phyloP scores from a whole-genome alignment of 192 early-diverging fungal species.

The Coemansia erecta region DNA sequence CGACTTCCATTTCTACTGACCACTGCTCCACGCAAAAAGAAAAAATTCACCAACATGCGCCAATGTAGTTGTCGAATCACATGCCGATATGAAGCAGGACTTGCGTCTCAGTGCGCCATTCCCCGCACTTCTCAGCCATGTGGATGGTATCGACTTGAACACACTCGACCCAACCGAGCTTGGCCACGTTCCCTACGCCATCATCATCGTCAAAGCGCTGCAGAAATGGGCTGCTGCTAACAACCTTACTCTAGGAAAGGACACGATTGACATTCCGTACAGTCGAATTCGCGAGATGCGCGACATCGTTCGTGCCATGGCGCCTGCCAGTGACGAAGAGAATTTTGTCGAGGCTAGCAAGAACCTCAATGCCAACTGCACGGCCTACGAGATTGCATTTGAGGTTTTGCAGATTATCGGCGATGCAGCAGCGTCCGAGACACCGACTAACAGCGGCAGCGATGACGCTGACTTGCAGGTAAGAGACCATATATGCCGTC shows the following conservation, averaged over 20 bases:
- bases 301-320: constrained; percentile 56
- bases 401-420: constrained; percentile 30
- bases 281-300: constrained; percentile 69
- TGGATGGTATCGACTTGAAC: constrained; percentile 65
- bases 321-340: constrained; percentile 68
- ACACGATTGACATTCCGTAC: constrained; percentile 56
- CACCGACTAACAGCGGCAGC: not conserved
- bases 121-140: constrained; percentile 61
- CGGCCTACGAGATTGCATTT: constrained; percentile 50
- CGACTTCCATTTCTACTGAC: too few species aligned
- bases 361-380: constrained; percentile 60
- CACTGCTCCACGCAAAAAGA: too few species aligned
- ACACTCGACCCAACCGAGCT: constrained; percentile 64
- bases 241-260: constrained; percentile 26
- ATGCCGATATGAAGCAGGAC: constrained; percentile 76
- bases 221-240: constrained; percentile 69
- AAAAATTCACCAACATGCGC: not conserved
- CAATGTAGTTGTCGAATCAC: constrained; percentile 80
- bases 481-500: constrained; percentile 10
- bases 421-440: constrained; percentile 30
- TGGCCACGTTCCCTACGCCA: constrained; percentile 82
- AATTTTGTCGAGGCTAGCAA: constrained; percentile 86
- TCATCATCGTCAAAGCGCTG: constrained; percentile 76
- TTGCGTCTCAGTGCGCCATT: constrained; percentile 85
- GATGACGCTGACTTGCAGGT: constrained; percentile 23